phyloP scores from a whole-genome alignment of 306 rosid genomes.

The Argentina anserina region DNA sequence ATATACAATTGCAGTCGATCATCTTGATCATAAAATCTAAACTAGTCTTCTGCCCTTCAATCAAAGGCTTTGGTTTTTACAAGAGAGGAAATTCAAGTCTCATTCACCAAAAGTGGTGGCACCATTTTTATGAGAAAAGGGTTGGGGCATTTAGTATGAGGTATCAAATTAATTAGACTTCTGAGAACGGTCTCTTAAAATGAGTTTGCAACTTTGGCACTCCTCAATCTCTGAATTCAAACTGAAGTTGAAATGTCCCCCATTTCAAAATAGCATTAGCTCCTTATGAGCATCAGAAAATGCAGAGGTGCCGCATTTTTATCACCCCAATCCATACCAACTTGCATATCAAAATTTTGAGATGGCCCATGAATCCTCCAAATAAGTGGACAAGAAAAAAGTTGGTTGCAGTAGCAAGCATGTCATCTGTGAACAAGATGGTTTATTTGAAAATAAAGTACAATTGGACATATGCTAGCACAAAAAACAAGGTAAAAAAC shows the following conservation, averaged over 20 bases:
- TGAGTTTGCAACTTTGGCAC: background rate
- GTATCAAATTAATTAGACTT: too few species aligned
- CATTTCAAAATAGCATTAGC: background rate
- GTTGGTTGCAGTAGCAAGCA: background rate
- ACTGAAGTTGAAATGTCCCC: background rate
- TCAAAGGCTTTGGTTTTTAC: too few species aligned
- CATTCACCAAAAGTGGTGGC: too few species aligned
- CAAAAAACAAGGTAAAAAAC: background rate
- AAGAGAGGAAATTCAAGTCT: too few species aligned
- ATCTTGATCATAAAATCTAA: background rate
- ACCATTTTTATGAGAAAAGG: too few species aligned
- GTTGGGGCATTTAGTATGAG: too few species aligned
- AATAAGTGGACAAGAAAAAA: background rate
- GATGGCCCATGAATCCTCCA: background rate
- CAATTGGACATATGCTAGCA: background rate
- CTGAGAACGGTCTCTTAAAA: background rate
- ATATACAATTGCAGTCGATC: background rate
- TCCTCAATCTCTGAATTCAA: background rate
- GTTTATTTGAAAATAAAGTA: background rate
- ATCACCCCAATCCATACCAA: background rate
- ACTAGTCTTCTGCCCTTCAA: background rate
- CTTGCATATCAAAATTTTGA: background rate
- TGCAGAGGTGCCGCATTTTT: background rate
- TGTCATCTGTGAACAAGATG: background rate
- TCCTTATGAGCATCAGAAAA: background rate